Percentiles rank a stretch among this genome's conserved stretches.
Evolutionary conservation across 2,329 filamentous ascomycete species (phyloP).

Genomic region (Hortaea werneckii): DNA sequence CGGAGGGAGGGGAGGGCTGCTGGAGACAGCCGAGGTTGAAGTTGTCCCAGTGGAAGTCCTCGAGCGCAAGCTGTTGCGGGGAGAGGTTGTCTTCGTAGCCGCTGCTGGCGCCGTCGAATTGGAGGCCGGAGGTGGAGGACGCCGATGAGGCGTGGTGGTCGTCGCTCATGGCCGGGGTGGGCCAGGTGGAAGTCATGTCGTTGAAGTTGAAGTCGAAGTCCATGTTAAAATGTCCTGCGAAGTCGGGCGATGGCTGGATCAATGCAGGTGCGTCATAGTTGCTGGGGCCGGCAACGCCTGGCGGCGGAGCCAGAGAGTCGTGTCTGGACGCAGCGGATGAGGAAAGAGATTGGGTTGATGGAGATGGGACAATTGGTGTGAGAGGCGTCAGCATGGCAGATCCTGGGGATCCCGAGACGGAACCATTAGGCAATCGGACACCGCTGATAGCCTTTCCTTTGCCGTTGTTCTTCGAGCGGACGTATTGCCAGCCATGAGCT

Average conservation of each 20-base stretch:
- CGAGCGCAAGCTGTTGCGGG: conserved; percentile 46
- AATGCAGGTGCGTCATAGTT: conserved; percentile 20
- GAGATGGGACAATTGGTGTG: conserved; percentile 30
- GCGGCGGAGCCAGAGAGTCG: conserved; percentile 23
- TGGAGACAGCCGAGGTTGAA: conserved; percentile 40
- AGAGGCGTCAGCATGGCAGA: conserved; percentile 29
- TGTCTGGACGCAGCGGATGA: conserved; percentile 12
- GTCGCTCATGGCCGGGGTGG: conserved; percentile 25
- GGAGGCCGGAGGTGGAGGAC: conserved; percentile 30
- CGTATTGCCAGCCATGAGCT: conserved; percentile 80
- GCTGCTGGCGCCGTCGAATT: conserved; percentile 27
- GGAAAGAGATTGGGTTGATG: conserved; percentile 28
- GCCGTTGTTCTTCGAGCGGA: conserved; percentile 85
- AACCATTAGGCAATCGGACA: conserved; percentile 49
- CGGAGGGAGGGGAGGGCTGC: conserved; percentile 14
- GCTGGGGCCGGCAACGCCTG: conserved; percentile 22
- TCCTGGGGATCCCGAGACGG: conserved; percentile 53
- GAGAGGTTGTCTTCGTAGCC: conserved; percentile 33
- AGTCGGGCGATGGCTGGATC: conserved; percentile 21
- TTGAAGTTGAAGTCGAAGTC: conserved; percentile 26
- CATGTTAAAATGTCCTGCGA: conserved; percentile 26
- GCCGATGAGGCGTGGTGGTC: conserved; percentile 21
- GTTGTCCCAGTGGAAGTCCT: conserved; percentile 36
- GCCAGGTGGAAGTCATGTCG: conserved; percentile 14
- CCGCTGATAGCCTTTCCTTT: conserved; percentile 48